Evolutionary conservation across 495 filamentous ascomycete genomes (phyloP), one percentile per base, ranked within the genome.

Genomic region (Penicillium simplicissimum): DNA sequence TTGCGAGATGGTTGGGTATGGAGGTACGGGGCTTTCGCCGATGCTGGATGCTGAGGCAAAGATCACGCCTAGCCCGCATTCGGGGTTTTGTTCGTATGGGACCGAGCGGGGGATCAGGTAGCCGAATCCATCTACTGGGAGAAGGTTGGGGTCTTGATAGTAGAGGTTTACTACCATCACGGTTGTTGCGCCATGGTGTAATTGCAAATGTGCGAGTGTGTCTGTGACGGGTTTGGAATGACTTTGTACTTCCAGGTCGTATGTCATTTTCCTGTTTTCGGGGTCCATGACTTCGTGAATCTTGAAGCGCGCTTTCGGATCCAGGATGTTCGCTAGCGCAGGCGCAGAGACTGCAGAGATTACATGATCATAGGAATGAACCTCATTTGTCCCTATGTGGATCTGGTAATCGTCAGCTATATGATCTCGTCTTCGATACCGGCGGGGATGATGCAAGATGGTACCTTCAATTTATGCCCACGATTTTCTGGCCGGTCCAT

Each of bases 151-250:
- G 23, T 84, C 80, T 6, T 77, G 70, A 68, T 87, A 99, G 80
- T 88, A 97, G 21, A 99, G 81, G 74, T 97, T 98, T 43, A 98
- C 88, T 5, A 93, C 89, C 86, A 90, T 92, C 43, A 96, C 92
- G 9, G 89, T 94, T 14, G 91, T 88, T 21, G 90, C 84, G 54
- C 84, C 82, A 40, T 87, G 82, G 40, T 81, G 68, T 14, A 75
- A 65, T 15, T 88, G 76, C 9, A 86, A 68, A 47, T 66, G 55
- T 40, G 57, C 31, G 43, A 75, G 72, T 1, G 72, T 69, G 9
- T 65, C 53, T 4, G 45, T 52, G 52, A 70, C 70, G 47, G 51
- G 23, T 23, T 42, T 55, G 19, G 53, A 38, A 21, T 17, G 19
- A 9, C 33, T 53, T 10, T 53, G 31, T 1, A 53, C 37, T 17